A percentile compares a stretch with the other conserved stretches of the same genome.
phyloP scores from a whole-genome alignment of 108 stramenopile genomes.

The Nitzschia palea region DNA sequence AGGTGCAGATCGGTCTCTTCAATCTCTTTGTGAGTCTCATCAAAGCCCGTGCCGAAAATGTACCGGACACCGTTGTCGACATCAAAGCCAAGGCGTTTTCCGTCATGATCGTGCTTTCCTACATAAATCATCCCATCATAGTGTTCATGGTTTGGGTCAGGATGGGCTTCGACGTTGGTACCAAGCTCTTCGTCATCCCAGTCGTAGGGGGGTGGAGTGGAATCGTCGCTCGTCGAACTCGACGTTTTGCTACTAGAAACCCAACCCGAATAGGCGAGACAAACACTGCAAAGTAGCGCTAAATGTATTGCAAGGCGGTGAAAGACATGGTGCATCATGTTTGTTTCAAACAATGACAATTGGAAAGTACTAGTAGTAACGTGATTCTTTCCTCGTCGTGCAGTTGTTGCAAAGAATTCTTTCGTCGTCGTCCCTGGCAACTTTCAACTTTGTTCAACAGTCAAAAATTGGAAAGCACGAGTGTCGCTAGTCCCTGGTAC shows the following conservation, averaged over 20 bases:
- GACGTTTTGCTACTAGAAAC: neutral
- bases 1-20: conserved; percentile 58
- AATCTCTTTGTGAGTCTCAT: conserved; percentile 49
- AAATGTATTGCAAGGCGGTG: neutral
- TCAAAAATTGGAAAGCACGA: too few relatives aligned
- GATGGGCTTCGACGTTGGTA: conserved; percentile 64
- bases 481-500: too few relatives aligned
- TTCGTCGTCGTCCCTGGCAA: too few relatives aligned
- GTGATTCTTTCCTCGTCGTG: too few relatives aligned
- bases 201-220: neutral
- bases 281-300: neutral
- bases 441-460: too few relatives aligned
- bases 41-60: conserved; percentile 78
- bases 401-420: too few relatives aligned
- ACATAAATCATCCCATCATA: conserved; percentile 75
- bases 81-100: conserved; percentile 42
- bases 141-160: conserved; percentile 83
- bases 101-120: conserved; percentile 41
- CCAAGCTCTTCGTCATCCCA: conserved; percentile 42
- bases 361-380: too few relatives aligned
- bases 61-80: conserved; percentile 63
- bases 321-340: too few relatives aligned
- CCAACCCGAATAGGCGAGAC: neutral
- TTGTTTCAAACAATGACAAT: too few relatives aligned
- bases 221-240: neutral